Evolutionary conservation across 768 basidiomycete species (phyloP), one percentile per base, ranked within the genome.

Genomic region (Panaeolus papilionaceus): DNA sequence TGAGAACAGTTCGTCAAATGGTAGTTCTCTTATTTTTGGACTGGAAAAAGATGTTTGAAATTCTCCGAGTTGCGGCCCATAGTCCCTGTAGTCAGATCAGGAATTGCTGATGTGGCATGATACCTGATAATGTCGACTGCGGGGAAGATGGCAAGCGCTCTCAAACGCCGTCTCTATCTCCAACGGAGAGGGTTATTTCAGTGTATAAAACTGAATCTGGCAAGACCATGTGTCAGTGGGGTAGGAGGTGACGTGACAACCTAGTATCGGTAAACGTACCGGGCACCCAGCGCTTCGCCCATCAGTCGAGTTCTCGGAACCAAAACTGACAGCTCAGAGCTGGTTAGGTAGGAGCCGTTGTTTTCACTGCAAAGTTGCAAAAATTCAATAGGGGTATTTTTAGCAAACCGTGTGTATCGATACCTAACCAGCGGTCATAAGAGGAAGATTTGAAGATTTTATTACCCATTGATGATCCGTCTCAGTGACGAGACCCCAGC

Each of bases 391-490:
- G 2, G 44, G 1, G 44, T 45, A 45, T 45, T 45, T 45, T 45
- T 45, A 45, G 44, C 44, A 45, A 45, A 45, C 44, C 16, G 44
- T 45, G n/a, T n/a, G n/a, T n/a, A n/a, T n/a, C n/a, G n/a, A n/a
- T n/a, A 45, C 44, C 44, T 45, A 18, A 45, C 44, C 44, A 16
- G 16, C 44, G 4, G 44, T 12, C 44, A 45, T 45, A 39, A 45
- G 44, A 45, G n/a, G 44, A 45, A 45, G 44, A 45, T 45, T 45
- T 45, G 44, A 45, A 45, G 44, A 45, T 45, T 45, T 18, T 45
- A 45, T 45, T 45, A 45, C 38, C 44, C 44, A 45, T 45, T 45
- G 44, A 45, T 45, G 44, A 45, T 18, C 44, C 4, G 44, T 45
- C 44, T 45, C 44, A 45, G 44, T n/a, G 44, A 45, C 44, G n/a